Evolutionary conservation across 805 yeast species (phyloP).

Genomic region (Cyberlindnera lachancei): DNA sequence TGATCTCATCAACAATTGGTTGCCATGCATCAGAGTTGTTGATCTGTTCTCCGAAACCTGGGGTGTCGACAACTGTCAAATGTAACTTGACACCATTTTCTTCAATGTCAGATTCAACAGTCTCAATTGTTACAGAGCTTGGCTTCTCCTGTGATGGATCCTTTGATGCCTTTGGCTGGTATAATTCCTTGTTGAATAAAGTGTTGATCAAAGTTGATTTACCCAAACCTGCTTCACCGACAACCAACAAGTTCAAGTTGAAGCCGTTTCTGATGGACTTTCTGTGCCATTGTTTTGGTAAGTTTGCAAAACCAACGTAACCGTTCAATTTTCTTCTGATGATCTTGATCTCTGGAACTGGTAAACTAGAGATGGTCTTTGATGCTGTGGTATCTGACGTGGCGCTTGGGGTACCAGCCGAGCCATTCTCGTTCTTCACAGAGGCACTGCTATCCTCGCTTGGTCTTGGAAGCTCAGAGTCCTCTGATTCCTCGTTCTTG

Average conservation of each 20-base stretch:
- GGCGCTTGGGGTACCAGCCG: not conserved
- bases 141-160: conserved; percentile 38
- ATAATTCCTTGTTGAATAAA: conserved; percentile 64
- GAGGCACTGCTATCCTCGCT: not conserved
- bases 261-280: conserved; percentile 87
- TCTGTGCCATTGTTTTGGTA: conserved; percentile 98
- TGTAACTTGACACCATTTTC: conserved; percentile 89
- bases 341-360: conserved; percentile 43
- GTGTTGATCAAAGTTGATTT: conserved; percentile 90
- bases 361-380: conserved; percentile 8
- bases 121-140: conserved; percentile 47
- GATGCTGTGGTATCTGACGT: not conserved
- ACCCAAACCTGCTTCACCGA: conserved; percentile 90
- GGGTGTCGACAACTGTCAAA: conserved; percentile 79
- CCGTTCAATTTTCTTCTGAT: conserved; percentile 81
- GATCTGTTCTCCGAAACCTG: conserved; percentile 90
- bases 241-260: conserved; percentile 79
- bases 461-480: not conserved
- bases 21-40: conserved; percentile 78
- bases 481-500: conserved; percentile 5
- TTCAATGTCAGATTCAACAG: conserved; percentile 66
- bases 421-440: not conserved
- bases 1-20: conserved; percentile 87
- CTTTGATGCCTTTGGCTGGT: conserved; percentile 31
- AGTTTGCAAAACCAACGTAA: conserved; percentile 93